Conservation (phyloP, 768 basidiomycete genomes). For the Infundibulicybe gibba region DNA sequence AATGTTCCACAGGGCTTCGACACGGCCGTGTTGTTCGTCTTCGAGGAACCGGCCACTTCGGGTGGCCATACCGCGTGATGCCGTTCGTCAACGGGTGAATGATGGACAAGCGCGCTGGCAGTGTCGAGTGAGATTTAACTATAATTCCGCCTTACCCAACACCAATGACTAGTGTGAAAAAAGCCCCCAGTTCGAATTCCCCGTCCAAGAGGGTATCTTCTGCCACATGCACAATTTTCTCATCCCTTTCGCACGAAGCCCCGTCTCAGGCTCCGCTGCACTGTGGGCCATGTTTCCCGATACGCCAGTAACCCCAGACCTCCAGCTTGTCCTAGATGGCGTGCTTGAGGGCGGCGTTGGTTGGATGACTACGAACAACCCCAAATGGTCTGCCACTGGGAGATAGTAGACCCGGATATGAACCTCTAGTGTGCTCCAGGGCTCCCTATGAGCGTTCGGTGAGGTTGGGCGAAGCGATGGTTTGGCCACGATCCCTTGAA, state of each 20-base stretch:
- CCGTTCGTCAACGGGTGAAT: slow-evolving; percentile 90
- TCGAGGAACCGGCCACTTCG: slow-evolving; percentile 52
- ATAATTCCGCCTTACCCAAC: too few species aligned
- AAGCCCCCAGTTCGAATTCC: slow-evolving; percentile 78
- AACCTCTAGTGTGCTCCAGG: too few species aligned
- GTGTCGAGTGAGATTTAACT: slow-evolving; percentile 49
- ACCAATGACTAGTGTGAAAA: background rate
- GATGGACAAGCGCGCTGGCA: slow-evolving; percentile 80
- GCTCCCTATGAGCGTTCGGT: too few species aligned
- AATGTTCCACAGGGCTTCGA: slow-evolving; percentile 57
- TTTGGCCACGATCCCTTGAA: too few species aligned
- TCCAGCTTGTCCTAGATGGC: slow-evolving; percentile 52
- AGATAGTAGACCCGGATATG: too few species aligned
- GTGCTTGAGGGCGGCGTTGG: slow-evolving; percentile 68
- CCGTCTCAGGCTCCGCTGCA: slow-evolving; percentile 59
- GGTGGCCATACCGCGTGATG: slow-evolving; percentile 66
- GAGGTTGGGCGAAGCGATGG: too few species aligned
- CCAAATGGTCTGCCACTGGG: slow-evolving; percentile 44
- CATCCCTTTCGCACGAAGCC: slow-evolving; percentile 26
- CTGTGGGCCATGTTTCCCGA: slow-evolving; percentile 63
- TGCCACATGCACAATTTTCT: background rate
- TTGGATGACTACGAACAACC: slow-evolving; percentile 52
- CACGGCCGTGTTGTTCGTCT: slow-evolving; percentile 67
- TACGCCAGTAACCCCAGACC: slow-evolving; percentile 41
- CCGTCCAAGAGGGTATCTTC: slow-evolving; percentile 79